Percentiles rank a stretch among this genome's conserved stretches.
phyloP scores from a whole-genome alignment of 306 rosid genomes.

The Cajanus cajan region DNA sequence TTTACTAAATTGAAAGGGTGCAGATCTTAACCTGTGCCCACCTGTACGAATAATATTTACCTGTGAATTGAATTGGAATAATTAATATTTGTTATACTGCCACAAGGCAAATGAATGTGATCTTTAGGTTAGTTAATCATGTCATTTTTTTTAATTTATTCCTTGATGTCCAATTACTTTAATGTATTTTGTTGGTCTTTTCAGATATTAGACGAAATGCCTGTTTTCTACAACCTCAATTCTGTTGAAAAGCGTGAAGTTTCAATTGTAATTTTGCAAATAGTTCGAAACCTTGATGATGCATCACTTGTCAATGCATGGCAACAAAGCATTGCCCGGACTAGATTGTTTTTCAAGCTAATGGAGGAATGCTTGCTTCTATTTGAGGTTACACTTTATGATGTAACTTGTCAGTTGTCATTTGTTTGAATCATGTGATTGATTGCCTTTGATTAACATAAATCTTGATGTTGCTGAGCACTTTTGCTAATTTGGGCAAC shows the following conservation, averaged over 20 bases:
- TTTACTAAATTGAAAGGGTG: background rate
- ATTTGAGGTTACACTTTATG: conserved; percentile 73
- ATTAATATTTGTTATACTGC: background rate
- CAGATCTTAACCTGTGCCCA: background rate
- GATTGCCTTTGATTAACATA: background rate
- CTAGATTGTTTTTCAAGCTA: conserved; percentile 97
- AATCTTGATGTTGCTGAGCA: background rate
- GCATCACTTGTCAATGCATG: conserved; percentile 90
- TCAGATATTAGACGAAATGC: conserved; percentile 99
- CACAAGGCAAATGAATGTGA: background rate
- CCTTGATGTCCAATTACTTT: conserved; percentile 12
- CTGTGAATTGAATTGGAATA: background rate
- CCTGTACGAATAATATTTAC: background rate
- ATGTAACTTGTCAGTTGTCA: conserved; percentile 22
- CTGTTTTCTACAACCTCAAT: conserved; percentile 91
- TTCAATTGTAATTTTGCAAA: conserved; percentile 77
- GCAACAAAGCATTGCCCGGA: conserved; percentile 95
- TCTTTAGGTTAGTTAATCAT: background rate
- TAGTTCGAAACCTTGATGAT: conserved; percentile 95
- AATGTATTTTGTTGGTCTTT: conserved; percentile 27
- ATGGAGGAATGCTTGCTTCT: conserved; percentile 88
- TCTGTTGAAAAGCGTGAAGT: conserved; percentile 95
- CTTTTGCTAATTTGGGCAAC: background rate
- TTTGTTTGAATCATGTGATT: conserved; percentile 3
- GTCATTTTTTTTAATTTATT: conserved; percentile 9